phyloP scores from a whole-genome alignment of 257 asterid genomes.

The Lavandula angustifolia region DNA sequence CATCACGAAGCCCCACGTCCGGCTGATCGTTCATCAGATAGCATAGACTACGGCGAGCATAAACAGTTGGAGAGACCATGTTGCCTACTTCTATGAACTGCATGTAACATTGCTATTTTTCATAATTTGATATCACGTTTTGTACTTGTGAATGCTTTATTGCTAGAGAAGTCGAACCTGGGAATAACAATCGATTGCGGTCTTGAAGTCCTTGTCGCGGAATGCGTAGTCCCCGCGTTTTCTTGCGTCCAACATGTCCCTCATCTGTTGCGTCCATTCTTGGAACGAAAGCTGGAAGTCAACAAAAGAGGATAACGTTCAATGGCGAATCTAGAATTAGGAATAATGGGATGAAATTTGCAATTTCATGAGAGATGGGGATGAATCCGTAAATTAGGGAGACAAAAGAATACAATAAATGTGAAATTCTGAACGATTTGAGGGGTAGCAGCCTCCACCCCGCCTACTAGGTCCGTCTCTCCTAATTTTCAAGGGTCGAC shows the following conservation, averaged over 20 bases:
- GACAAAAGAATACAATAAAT: too few relatives aligned
- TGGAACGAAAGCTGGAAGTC: slow-evolving; percentile 50
- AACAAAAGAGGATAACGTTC: not conserved
- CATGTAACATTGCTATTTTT: not conserved
- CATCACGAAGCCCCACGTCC: slow-evolving; percentile 80
- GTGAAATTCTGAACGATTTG: too few relatives aligned
- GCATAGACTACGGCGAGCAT: slow-evolving; percentile 83
- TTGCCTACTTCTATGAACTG: slow-evolving; percentile 87
- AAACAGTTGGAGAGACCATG: slow-evolving; percentile 87
- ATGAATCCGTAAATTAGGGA: too few relatives aligned
- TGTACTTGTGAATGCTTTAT: too few relatives aligned
- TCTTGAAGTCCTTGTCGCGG: slow-evolving; percentile 79
- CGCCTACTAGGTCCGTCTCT: too few relatives aligned
- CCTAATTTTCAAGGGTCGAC: too few relatives aligned
- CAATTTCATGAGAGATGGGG: too few relatives aligned
- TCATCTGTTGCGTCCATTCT: slow-evolving; percentile 81
- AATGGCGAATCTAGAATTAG: too few relatives aligned
- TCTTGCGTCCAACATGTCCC: slow-evolving; percentile 82
- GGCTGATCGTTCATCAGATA: slow-evolving; percentile 86
- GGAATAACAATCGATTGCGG: slow-evolving; percentile 70
- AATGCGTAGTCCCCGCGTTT: slow-evolving; percentile 83
- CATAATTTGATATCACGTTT: too few relatives aligned
- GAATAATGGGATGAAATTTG: too few relatives aligned
- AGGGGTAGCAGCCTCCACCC: not conserved
- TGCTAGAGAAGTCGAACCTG: slow-evolving; percentile 43